Evolutionary conservation across 495 filamentous ascomycete species (phyloP).

Genomic region (Aspergillus conjunctus): DNA sequence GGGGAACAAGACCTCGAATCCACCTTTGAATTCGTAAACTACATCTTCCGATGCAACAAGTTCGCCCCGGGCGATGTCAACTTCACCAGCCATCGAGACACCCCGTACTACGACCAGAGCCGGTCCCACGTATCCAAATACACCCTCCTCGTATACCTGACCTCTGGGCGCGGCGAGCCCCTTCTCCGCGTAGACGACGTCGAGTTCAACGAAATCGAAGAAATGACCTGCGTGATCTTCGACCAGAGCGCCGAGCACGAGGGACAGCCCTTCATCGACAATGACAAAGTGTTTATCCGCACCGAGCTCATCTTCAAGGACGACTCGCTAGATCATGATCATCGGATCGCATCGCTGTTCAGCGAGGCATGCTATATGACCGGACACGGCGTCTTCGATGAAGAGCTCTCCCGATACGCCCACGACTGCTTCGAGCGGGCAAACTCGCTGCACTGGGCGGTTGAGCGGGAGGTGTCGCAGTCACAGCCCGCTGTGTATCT

Average conservation of each 20-base stretch:
- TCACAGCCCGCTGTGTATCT: not conserved
- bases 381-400: not conserved
- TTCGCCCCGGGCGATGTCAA: not conserved
- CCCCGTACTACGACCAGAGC: not conserved
- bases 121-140: conserved; percentile 13
- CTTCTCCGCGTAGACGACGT: not conserved
- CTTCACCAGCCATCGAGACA: not conserved
- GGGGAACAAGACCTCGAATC: not conserved
- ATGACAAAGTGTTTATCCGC: conserved; percentile 3
- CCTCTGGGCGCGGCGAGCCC: not conserved
- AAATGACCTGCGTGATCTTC: conserved; percentile 11
- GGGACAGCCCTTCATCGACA: conserved; percentile 3
- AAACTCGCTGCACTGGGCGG: conserved; percentile 5
- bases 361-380: conserved; percentile 8
- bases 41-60: conserved; percentile 7
- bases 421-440: conserved; percentile 8
- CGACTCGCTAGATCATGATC: not conserved
- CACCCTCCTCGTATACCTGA: conserved; percentile 3
- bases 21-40: conserved; percentile 5
- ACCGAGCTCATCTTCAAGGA: conserved; percentile 3
- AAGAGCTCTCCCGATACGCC: not conserved
- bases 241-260: conserved; percentile 7
- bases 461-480: not conserved
- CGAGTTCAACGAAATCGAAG: not conserved
- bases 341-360: conserved; percentile 4